Evolutionary conservation across 495 filamentous ascomycete species (phyloP), one percentile per base, ranked within the genome.

Genomic region (Penicillium malachiteum): DNA sequence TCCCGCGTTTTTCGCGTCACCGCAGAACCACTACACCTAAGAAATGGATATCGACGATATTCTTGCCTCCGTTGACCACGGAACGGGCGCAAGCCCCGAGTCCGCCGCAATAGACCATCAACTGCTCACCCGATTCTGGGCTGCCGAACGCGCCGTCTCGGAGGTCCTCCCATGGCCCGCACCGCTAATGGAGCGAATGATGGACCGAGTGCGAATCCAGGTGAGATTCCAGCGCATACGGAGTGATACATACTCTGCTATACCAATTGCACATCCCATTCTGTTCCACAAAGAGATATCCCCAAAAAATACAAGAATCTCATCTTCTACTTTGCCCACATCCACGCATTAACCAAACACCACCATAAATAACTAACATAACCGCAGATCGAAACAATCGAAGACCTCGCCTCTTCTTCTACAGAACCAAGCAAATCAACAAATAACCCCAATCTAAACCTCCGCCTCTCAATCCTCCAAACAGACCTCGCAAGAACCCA

Each of bases 401-500:
- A 91, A 78, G 82, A 85, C 55, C 82, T 90, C 72, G 90, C 87
- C 38, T 66, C 73, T 14, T 71, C 74, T 14, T 75, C 73, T 53
- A 59, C 69, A 55, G 73, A 71, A 58, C 42, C 45, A 59, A 52
- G 37, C 71, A 71, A 59, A 78, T 68, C 18, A 26, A 83, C 87
- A 60, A 81, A 91, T 78, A 91, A 94, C 63, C 87, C 91, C 10
- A 92, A 86, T 63, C 84, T 89, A 52, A 96, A 95, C 71, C 95
- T 98, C 68, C 83, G 81, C 58, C 87, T 97, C 60, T 95, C 97
- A 44, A 87, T 98, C 57, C 85, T 97, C 52, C 94, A 98, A 77
- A 97, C 95, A 26, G 94, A 98, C 77, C 84, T 97, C 47, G 89
- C 96, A 70, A 79, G 94, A 38, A 93, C 87, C 70, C 96, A 96